These are phyloP conservation scores for Dryadomyces quercus-mongolicae DNA, from an alignment of 2,329 filamentous ascomycete species.

Conservation along the genomic window DNA sequence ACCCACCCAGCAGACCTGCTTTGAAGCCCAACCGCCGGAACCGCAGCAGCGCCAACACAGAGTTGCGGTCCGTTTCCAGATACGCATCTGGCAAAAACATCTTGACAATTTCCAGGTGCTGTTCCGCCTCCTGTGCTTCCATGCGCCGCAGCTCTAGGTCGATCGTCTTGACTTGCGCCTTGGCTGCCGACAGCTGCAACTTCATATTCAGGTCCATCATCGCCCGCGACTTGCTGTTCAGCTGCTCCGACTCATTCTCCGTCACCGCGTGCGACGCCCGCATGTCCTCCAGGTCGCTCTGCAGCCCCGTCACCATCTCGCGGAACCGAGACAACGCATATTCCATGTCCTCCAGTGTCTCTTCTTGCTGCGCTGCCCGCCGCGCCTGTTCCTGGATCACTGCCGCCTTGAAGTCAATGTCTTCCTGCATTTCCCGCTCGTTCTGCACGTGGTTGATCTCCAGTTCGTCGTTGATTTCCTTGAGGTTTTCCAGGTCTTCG, in stretches of 20 bases:
- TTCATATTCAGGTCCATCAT: constrained; percentile 98
- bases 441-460: constrained; percentile 88
- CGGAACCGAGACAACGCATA: constrained; percentile 83
- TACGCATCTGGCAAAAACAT: constrained; percentile 81
- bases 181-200: constrained; percentile 77
- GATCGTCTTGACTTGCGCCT: constrained; percentile 89
- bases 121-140: constrained; percentile 76
- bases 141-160: constrained; percentile 78
- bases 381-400: constrained; percentile 73
- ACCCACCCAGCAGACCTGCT: constrained; percentile 62
- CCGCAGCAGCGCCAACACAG: constrained; percentile 74
- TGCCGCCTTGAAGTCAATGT: constrained; percentile 78
- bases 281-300: constrained; percentile 83
- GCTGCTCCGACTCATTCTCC: constrained; percentile 82
- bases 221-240: constrained; percentile 75
- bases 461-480: constrained; percentile 89
- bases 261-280: constrained; percentile 84
- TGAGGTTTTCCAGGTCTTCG: constrained; percentile 77
- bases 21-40: constrained; percentile 88
- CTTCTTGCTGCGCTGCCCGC: constrained; percentile 63
- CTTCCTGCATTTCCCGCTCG: constrained; percentile 87
- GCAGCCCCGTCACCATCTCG: constrained; percentile 74
- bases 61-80: constrained; percentile 60
- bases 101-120: constrained; percentile 81
- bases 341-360: constrained; percentile 73